phyloP scores from a whole-genome alignment of 148 eudicot genomes.

The Suaeda aralocaspica region DNA sequence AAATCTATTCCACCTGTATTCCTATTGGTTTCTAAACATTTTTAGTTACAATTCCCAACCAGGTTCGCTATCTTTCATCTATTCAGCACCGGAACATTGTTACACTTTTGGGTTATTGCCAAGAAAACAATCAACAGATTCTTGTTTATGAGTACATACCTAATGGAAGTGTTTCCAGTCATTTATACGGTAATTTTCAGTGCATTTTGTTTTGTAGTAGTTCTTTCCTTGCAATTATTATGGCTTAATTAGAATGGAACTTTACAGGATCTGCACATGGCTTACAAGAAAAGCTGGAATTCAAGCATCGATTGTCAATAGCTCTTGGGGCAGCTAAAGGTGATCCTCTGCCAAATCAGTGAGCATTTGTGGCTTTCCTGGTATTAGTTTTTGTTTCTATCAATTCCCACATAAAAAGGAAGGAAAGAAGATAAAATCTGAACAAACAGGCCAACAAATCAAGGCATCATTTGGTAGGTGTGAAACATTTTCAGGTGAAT shows the following conservation, averaged over 20 bases:
- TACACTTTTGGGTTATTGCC: slow-evolving; percentile 89
- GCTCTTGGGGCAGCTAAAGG: slow-evolving; percentile 99
- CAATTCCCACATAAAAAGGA: slow-evolving; percentile 22
- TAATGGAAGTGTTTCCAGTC: slow-evolving; percentile 93
- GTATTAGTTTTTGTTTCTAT: slow-evolving; percentile 63
- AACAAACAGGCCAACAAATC: not conserved
- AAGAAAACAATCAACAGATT: slow-evolving; percentile 73
- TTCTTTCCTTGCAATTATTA: slow-evolving; percentile 1
- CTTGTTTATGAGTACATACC: slow-evolving; percentile 95
- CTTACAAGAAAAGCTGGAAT: slow-evolving; percentile 84
- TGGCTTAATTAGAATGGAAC: slow-evolving; percentile 10
- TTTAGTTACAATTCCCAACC: slow-evolving; percentile 10
- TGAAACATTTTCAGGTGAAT: too few relatives aligned
- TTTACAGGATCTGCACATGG: slow-evolving; percentile 68
- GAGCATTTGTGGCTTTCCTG: slow-evolving; percentile 97
- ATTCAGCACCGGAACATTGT: slow-evolving; percentile 94
- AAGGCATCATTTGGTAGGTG: not conserved
- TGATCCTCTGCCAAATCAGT: slow-evolving; percentile 98
- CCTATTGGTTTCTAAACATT: not conserved
- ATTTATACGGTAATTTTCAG: slow-evolving; percentile 69
- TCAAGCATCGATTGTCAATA: slow-evolving; percentile 94
- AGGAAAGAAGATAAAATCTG: not conserved
- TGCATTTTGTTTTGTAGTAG: slow-evolving; percentile 2
- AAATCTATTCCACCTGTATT: not conserved
- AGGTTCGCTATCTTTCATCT: slow-evolving; percentile 89